A percentile compares a stretch with the other conserved stretches of the same genome.
phyloP scores from a whole-genome alignment of 371 early-diverging fungal genomes.

The Smittium culicis region DNA sequence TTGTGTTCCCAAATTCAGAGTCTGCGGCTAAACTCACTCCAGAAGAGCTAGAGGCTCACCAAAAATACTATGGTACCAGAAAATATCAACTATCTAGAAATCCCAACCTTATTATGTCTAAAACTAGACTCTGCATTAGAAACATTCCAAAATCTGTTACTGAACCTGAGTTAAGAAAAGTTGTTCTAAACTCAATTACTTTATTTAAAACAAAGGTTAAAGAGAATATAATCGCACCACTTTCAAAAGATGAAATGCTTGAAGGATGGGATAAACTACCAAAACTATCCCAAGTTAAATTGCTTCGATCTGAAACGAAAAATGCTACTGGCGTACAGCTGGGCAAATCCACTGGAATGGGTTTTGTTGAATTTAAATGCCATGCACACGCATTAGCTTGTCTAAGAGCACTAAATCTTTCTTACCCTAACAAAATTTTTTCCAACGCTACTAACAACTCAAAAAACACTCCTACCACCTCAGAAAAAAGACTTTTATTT shows the following conservation, averaged over 20 bases:
- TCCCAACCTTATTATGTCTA: slow-evolving; percentile 75
- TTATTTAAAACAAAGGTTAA: slow-evolving; percentile 74
- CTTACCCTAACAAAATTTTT: slow-evolving; percentile 40
- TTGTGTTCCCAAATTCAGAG: slow-evolving; percentile 73
- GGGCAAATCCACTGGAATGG: slow-evolving; percentile 72
- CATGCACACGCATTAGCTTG: slow-evolving; percentile 85
- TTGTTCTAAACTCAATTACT: slow-evolving; percentile 46
- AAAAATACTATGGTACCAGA: slow-evolving; percentile 58
- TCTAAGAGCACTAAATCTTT: slow-evolving; percentile 71
- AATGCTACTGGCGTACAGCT: slow-evolving; percentile 51
- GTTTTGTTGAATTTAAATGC: slow-evolving; percentile 74
- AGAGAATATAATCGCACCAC: slow-evolving; percentile 41
- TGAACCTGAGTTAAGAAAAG: slow-evolving; percentile 48
- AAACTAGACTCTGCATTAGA: slow-evolving; percentile 73
- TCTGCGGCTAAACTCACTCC: slow-evolving; percentile 55
- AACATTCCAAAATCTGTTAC: slow-evolving; percentile 60
- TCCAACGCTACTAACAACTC: slow-evolving; percentile 14
- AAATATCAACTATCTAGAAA: slow-evolving; percentile 62
- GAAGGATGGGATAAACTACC: slow-evolving; percentile 55
- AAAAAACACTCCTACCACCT: slow-evolving; percentile 9
- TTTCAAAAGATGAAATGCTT: slow-evolving; percentile 53
- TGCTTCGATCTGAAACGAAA: slow-evolving; percentile 56
- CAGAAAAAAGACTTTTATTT: slow-evolving; percentile 23
- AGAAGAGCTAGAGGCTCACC: slow-evolving; percentile 59
- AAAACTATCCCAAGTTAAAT: slow-evolving; percentile 62